Conservation (phyloP, 1,139 yeast genomes). For the Taiozyma onychis region DNA sequence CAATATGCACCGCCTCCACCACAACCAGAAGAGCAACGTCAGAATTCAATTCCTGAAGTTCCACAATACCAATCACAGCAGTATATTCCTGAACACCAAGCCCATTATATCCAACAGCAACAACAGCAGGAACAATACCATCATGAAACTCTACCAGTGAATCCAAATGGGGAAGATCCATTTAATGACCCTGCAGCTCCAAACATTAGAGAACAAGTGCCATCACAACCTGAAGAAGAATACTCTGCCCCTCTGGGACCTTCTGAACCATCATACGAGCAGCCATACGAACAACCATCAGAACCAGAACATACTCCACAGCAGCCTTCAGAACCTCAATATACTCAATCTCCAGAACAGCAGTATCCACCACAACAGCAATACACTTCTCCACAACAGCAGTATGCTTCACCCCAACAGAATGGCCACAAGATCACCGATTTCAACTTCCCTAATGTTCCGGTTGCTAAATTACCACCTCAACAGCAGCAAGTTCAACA, state of each 20-base stretch:
- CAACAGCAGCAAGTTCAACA: conserved; percentile 10
- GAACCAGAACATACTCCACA: background rate
- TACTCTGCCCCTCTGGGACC: conserved; percentile 9
- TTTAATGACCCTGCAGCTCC: conserved; percentile 1
- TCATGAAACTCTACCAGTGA: background rate
- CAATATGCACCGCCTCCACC: conserved; percentile 6
- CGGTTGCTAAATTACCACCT: conserved; percentile 25
- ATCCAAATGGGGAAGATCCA: background rate
- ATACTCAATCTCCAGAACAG: background rate
- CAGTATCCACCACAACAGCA: conserved; percentile 6
- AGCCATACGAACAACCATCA: background rate
- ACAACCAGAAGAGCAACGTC: conserved; percentile 1
- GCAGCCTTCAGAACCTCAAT: background rate
- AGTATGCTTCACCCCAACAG: conserved; percentile 4
- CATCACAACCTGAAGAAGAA: conserved; percentile 12
- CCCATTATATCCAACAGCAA: conserved; percentile 2
- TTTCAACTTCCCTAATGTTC: conserved; percentile 34
- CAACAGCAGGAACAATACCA: background rate
- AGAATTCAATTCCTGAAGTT: background rate
- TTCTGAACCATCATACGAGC: background rate
- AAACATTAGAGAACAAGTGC: conserved; percentile 6
- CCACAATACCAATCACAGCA: conserved; percentile 8
- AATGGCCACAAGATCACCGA: conserved; percentile 26
- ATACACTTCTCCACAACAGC: conserved; percentile 9
- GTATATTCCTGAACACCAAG: conserved; percentile 6